A percentile compares a stretch with the other conserved stretches of the same genome.
Conservation (phyloP, 306 rosid species). For the Trifolium pratense region DNA sequence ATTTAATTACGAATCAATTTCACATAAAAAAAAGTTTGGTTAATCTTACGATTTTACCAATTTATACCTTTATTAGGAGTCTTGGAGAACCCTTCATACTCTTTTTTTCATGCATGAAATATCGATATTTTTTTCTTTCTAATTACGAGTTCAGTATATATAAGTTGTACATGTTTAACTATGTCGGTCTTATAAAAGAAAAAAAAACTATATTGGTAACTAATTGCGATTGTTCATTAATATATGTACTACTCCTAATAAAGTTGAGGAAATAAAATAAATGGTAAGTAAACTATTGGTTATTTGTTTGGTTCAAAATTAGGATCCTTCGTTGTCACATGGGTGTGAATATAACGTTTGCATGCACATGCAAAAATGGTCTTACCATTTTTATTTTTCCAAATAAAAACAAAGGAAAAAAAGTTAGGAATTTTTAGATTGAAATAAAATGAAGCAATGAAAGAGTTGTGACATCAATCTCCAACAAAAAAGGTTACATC, state of each 20-base stretch:
- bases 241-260: too few relatives aligned
- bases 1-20: too few relatives aligned
- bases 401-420: background rate
- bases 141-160: too few relatives aligned
- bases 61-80: too few relatives aligned
- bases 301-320: background rate
- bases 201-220: background rate
- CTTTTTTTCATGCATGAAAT: too few relatives aligned
- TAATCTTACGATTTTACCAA: too few relatives aligned
- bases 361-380: constrained; percentile 36
- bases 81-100: too few relatives aligned
- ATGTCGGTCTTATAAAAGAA: too few relatives aligned
- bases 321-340: background rate
- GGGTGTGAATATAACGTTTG: background rate
- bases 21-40: too few relatives aligned
- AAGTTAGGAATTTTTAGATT: constrained; percentile 10
- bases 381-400: background rate
- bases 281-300: background rate
- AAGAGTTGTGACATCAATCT: constrained; percentile 31
- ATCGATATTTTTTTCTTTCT: too few relatives aligned
- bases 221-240: too few relatives aligned
- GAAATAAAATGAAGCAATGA: background rate
- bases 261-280: background rate
- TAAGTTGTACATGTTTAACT: too few relatives aligned
- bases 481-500: background rate